Percentiles rank a stretch among this genome's conserved stretches.
Conservation (phyloP, 306 rosid species). For the Notholithocarpus densiflorus region DNA sequence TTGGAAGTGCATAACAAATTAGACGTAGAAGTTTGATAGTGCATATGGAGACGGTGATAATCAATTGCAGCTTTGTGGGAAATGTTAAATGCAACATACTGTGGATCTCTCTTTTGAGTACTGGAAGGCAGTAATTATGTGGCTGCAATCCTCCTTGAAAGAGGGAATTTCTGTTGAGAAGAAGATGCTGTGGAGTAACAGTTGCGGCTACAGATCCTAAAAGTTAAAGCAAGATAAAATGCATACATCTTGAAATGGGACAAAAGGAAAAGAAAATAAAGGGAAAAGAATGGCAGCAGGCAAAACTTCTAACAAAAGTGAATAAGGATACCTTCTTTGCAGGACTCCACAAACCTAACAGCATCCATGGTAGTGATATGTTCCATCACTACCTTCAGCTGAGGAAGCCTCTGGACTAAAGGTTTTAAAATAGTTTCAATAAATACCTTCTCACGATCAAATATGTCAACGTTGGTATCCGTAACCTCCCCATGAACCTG, state of each 20-base stretch:
- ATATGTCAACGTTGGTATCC: conserved; percentile 65
- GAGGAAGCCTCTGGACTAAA: conserved; percentile 71
- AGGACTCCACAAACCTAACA: conserved; percentile 67
- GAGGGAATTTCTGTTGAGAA: conserved; percentile 75
- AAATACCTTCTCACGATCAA: conserved; percentile 86
- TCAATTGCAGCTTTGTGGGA: neutral
- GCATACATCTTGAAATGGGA: neutral
- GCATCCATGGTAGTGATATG: conserved; percentile 90
- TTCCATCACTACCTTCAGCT: conserved; percentile 86
- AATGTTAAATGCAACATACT: conserved; percentile 42
- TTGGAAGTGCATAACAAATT: neutral
- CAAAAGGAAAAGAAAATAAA: neutral
- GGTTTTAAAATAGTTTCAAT: conserved; percentile 79
- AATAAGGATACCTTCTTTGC: conserved; percentile 51
- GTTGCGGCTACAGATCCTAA: conserved; percentile 76
- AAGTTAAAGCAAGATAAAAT: conserved; percentile 17
- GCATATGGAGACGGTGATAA: conserved; percentile 1
- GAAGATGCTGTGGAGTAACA: conserved; percentile 90
- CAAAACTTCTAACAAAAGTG: conserved; percentile 8
- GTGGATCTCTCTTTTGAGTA: conserved; percentile 82
- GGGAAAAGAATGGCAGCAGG: neutral
- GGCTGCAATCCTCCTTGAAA: conserved; percentile 96
- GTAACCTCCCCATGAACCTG: conserved; percentile 97
- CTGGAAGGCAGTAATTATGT: conserved; percentile 83
- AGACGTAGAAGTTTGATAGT: neutral